Base-by-base conservation (phyloP, 2,329 filamentous ascomycete species). In the Pseudogymnoascus pannorum region DNA sequence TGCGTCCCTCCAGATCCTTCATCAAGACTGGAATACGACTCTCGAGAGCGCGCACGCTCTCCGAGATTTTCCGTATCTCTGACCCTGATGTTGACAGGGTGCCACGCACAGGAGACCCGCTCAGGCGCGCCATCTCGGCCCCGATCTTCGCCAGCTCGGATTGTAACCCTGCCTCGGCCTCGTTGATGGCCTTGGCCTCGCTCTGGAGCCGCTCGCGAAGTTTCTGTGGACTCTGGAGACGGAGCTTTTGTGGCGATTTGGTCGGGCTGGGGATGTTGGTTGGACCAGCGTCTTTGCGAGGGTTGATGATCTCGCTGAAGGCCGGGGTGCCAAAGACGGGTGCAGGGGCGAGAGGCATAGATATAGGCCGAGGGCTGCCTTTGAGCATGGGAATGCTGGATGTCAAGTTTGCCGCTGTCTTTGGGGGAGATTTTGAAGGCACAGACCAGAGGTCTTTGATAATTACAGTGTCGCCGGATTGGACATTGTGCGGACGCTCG, bases 131-230 rank as follows among this genome's bases (percentile, higher is more conserved):
- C 76, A 96, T 84, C 72, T 97, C 92, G 62, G 91, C 85, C 1
- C 89, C 84, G 68, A 97, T 93, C 65, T 88, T 87, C 58, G 84
- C 84, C 7, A 97, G 78, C 71, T 97, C 92, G 4, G 85, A 83
- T 72, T 88, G 85, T 12, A 97, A 75, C 3, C 82, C 82, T 2
- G 81, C 79, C 64, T 92, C 89, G 0, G 87, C 85, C 7, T 86
- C 84, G 4, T 86, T 84, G 14, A 92, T 84, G 0, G 87, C 83
- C 61, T 83, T 85, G 73, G 92, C 91, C 72, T 96, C 92, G 57
- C 84, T 87, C 68, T 93, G 88, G 0, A 97, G 80, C 33, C 93
- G 87, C 75, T 97, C 92, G 16, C 92, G 88, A 18, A 93, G 78
- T 71, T 89, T 92, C 67, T 88, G 87, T 0, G 87, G 81, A 12